Evolutionary conservation across 225 moss, liverwort and hornwort species (phyloP).

Genomic region (Bryoerythrophyllum caledonicum): DNA sequence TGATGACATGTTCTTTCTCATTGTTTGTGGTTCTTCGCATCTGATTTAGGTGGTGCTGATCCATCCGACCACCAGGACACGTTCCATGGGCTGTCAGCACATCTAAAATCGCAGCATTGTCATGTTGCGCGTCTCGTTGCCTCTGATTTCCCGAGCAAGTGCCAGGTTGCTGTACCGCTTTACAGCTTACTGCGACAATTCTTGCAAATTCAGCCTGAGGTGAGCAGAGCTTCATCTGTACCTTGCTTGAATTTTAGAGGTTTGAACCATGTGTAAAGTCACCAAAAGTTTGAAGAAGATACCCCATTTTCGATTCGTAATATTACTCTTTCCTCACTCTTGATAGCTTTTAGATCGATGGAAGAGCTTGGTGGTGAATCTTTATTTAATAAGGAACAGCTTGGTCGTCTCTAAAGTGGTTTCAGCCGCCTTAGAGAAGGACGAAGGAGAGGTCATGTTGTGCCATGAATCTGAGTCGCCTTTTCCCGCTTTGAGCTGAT

Average conservation of each 20-base stretch:
- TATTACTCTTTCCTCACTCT: too few relatives aligned
- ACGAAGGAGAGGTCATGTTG: too few relatives aligned
- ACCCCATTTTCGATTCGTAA: too few relatives aligned
- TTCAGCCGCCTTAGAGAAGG: too few relatives aligned
- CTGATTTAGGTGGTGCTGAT: conserved; percentile 78
- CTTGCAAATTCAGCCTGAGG: conserved; percentile 71
- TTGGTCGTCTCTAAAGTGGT: too few relatives aligned
- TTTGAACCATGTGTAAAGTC: too few relatives aligned
- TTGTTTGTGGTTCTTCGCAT: conserved; percentile 14
- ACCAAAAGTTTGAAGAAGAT: too few relatives aligned
- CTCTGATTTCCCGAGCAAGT: conserved; percentile 67
- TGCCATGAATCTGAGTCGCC: too few relatives aligned
- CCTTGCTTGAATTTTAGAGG: conserved; percentile 5
- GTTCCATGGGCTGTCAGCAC: conserved; percentile 63
- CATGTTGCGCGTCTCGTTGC: conserved; percentile 91
- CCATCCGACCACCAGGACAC: conserved; percentile 78
- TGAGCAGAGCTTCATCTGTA: conserved; percentile 31
- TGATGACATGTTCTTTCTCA: conserved; percentile 7
- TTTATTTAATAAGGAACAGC: too few relatives aligned
- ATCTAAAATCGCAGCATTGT: conserved; percentile 65
- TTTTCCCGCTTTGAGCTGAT: too few relatives aligned
- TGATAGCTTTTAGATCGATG: too few relatives aligned
- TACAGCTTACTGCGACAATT: conserved; percentile 82
- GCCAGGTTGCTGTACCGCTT: conserved; percentile 73
- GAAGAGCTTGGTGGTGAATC: too few relatives aligned